Percentiles rank a stretch among this genome's conserved stretches.
Evolutionary conservation across 2,329 filamentous ascomycete species (phyloP).

Genomic region (Fusarium proliferatum): DNA sequence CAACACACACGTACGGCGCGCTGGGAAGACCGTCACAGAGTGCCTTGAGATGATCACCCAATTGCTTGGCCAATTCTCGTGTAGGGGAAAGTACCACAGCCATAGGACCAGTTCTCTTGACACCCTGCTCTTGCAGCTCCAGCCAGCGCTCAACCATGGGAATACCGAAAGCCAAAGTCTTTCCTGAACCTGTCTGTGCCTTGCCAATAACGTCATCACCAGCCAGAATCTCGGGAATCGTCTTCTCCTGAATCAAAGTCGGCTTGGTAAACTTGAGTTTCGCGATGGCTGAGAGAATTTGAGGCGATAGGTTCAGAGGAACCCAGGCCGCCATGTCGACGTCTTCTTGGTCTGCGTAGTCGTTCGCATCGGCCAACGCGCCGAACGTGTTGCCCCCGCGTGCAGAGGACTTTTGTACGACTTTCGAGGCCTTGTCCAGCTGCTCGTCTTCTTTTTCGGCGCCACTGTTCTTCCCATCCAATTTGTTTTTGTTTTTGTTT

Average conservation of each 20-base stretch:
- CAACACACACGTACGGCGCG: conserved; percentile 80
- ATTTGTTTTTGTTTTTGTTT: conserved; percentile 50
- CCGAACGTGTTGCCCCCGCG: conserved; percentile 62
- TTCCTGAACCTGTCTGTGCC: conserved; percentile 94
- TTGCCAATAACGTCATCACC: conserved; percentile 96
- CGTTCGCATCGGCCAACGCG: conserved; percentile 64
- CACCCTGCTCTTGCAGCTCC: conserved; percentile 55
- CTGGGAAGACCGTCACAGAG: conserved; percentile 72
- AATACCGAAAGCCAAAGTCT: conserved; percentile 94
- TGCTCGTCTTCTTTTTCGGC: conserved; percentile 44
- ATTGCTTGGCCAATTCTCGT: conserved; percentile 91
- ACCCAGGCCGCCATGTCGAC: conserved; percentile 83
- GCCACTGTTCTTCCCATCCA: conserved; percentile 44
- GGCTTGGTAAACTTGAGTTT: conserved; percentile 84
- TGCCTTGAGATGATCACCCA: conserved; percentile 82
- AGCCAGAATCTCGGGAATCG: conserved; percentile 84
- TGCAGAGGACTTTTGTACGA: conserved; percentile 52
- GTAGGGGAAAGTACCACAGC: conserved; percentile 92
- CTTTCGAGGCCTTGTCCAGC: conserved; percentile 51
- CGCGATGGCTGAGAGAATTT: conserved; percentile 78
- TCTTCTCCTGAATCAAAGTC: conserved; percentile 80
- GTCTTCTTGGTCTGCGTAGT: conserved; percentile 68
- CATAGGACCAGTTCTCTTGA: conserved; percentile 60
- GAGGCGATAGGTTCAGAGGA: conserved; percentile 76
- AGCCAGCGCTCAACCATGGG: conserved; percentile 91